These are phyloP conservation scores for Capsicum rhomboideum DNA, from an alignment of 257 asterid genomes.

Conservation along the genomic window DNA sequence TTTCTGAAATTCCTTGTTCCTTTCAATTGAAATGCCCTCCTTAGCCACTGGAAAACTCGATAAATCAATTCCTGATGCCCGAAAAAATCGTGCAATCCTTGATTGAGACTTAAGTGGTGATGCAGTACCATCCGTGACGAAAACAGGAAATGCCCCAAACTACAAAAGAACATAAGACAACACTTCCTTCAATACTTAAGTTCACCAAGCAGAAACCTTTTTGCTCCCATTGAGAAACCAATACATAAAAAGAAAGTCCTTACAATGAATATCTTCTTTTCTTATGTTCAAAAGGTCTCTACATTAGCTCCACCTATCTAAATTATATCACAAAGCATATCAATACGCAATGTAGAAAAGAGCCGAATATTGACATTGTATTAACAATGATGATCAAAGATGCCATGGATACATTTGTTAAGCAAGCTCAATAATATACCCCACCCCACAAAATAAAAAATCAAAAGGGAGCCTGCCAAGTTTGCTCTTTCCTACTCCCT, in stretches of 20 bases:
- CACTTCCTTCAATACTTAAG: conserved; percentile 3
- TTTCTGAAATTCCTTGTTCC: conserved; percentile 60
- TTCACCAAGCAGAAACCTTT: background rate
- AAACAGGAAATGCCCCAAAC: conserved; percentile 95
- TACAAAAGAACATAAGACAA: conserved; percentile 33
- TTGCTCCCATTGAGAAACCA: background rate
- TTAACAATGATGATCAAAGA: background rate
- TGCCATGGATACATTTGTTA: background rate
- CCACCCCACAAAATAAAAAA: background rate
- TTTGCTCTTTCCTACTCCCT: background rate
- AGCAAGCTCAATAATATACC: background rate
- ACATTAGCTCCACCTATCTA: background rate
- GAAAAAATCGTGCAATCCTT: conserved; percentile 60
- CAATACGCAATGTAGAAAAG: no score
- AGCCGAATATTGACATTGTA: background rate
- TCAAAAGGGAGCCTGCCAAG: background rate
- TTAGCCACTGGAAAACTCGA: conserved; percentile 45
- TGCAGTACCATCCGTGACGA: conserved; percentile 86
- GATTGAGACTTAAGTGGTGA: conserved; percentile 86
- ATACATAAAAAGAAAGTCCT: background rate
- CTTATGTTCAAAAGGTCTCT: background rate
- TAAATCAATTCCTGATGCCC: conserved; percentile 54
- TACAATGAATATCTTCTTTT: background rate
- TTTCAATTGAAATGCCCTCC: conserved; percentile 58
- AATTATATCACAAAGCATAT: background rate